Evolutionary conservation across 1,284 basidiomycete genomes (phyloP).

Genomic region (Ustilago lituana): DNA sequence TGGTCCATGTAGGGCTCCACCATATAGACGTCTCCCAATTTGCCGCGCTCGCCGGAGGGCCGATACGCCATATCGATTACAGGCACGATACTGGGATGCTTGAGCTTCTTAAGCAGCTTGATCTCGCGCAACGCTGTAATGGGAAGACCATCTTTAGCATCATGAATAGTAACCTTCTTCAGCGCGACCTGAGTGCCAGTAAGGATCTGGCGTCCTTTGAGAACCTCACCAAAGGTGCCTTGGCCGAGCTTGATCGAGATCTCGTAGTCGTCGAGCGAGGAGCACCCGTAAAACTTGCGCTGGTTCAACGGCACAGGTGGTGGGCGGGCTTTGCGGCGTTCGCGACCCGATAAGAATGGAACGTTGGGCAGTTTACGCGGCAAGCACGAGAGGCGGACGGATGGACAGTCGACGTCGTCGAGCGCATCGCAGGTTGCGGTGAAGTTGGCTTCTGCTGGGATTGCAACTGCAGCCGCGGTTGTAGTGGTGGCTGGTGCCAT

Average conservation of each 20-base stretch:
- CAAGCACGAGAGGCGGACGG: slow-evolving; percentile 35
- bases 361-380: slow-evolving; percentile 20
- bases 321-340: slow-evolving; percentile 37
- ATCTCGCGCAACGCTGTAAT: slow-evolving; percentile 98
- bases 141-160: slow-evolving; percentile 93
- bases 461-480: not conserved
- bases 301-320: slow-evolving; percentile 49
- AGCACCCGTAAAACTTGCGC: slow-evolving; percentile 59
- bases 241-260: slow-evolving; percentile 63
- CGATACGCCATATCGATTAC: slow-evolving; percentile 87
- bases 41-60: slow-evolving; percentile 50
- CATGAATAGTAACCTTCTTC: slow-evolving; percentile 94
- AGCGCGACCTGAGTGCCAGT: slow-evolving; percentile 81
- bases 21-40: slow-evolving; percentile 82
- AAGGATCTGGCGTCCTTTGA: slow-evolving; percentile 61
- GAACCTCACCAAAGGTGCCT: slow-evolving; percentile 67
- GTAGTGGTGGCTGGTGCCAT: not conserved
- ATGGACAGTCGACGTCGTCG: slow-evolving; percentile 22
- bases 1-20: slow-evolving; percentile 99
- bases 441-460: slow-evolving; percentile 12
- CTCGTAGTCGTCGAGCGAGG: slow-evolving; percentile 60
- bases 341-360: slow-evolving; percentile 11
- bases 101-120: slow-evolving; percentile 89
- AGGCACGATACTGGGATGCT: slow-evolving; percentile 85
- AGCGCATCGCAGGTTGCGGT: slow-evolving; percentile 23